Conservation (phyloP, 2,329 filamentous ascomycete genomes). For the Gliomastix tumulicola region DNA sequence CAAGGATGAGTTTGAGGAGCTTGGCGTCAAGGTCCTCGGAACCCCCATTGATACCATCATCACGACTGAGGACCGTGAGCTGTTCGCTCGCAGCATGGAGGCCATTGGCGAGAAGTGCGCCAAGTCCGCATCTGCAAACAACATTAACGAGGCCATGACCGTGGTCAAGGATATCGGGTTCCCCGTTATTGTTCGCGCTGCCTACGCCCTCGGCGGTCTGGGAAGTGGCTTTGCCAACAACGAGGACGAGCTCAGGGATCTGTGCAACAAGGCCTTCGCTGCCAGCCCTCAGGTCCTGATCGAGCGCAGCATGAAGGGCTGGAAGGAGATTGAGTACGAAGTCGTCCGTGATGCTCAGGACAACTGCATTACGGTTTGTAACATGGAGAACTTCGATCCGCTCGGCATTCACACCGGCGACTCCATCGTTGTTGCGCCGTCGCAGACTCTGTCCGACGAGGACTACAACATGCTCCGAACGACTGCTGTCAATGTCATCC, state of each 20-base stretch:
- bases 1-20: conserved; percentile 89
- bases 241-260: conserved; percentile 71
- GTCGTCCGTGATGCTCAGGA: conserved; percentile 92
- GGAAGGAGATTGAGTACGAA: conserved; percentile 99
- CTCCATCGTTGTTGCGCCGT: conserved; percentile 95
- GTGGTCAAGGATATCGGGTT: conserved; percentile 89
- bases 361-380: conserved; percentile 99
- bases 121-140: conserved; percentile 90
- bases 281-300: conserved; percentile 94
- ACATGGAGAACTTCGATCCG: conserved; percentile 99
- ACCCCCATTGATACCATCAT: conserved; percentile 98
- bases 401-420: conserved; percentile 97
- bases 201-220: conserved; percentile 89
- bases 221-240: conserved; percentile 95
- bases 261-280: conserved; percentile 92
- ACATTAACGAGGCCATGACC: conserved; percentile 78
- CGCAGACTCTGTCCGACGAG: conserved; percentile 92
- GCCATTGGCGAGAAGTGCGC: conserved; percentile 97
- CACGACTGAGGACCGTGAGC: conserved; percentile 94
- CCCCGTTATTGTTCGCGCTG: conserved; percentile 93
- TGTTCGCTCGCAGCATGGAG: conserved; percentile 97
- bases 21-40: conserved; percentile 90
- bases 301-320: conserved; percentile 98
- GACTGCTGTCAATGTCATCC: conserved; percentile 93
- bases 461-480: conserved; percentile 99